Evolutionary conservation across 768 basidiomycete genomes (phyloP).

Genomic region (Fomitopsis serialis): DNA sequence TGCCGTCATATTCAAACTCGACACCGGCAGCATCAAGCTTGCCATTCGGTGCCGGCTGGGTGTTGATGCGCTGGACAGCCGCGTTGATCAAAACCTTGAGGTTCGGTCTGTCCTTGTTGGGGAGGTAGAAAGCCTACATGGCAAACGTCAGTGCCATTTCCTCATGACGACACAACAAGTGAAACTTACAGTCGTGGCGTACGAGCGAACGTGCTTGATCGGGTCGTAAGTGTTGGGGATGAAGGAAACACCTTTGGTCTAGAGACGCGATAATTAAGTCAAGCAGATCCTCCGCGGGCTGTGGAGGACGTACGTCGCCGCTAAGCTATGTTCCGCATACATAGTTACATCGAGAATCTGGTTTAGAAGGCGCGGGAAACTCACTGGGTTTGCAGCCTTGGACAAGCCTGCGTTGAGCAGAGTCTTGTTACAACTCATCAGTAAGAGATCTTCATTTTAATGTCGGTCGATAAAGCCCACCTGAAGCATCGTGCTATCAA

Average conservation of each 20-base stretch:
- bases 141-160: conserved; percentile 1
- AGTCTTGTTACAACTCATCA: conserved; percentile 5
- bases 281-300: too few relatives aligned
- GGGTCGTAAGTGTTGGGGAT: conserved; percentile 14
- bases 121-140: conserved; percentile 18
- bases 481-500: conserved; percentile 14
- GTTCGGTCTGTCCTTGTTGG: conserved; percentile 23
- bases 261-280: neutral
- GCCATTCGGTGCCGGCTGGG: conserved; percentile 2
- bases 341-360: neutral
- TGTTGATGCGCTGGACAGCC: conserved; percentile 24
- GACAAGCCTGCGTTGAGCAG: conserved; percentile 13
- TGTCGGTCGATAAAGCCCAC: neutral
- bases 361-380: neutral
- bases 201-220: conserved; percentile 13
- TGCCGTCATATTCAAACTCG: conserved; percentile 32
- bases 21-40: conserved; percentile 40
- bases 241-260: conserved; percentile 14
- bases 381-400: conserved; percentile 9
- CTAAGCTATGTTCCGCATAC: conserved; percentile 8
- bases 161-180: neutral
- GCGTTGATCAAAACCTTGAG: conserved; percentile 23
- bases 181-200: conserved; percentile 22
- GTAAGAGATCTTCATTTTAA: neutral
- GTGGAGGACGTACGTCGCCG: conserved; percentile 14